Evolutionary conservation across 2,329 filamentous ascomycete species (phyloP), one percentile per base, ranked within the genome.

Genomic region (Aspergillus terreus): DNA sequence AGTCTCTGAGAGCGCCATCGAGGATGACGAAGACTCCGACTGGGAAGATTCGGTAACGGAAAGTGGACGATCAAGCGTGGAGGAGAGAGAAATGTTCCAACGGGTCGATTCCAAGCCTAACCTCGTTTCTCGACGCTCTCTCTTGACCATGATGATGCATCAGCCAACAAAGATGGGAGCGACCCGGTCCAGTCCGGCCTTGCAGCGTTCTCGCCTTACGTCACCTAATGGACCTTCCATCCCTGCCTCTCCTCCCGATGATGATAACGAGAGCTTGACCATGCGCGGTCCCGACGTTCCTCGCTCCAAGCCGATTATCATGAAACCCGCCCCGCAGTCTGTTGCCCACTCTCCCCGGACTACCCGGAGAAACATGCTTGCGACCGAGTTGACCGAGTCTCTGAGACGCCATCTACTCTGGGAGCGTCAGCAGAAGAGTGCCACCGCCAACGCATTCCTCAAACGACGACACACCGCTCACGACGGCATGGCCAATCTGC

Each of bases 401-500:
- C 84, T 99, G 3, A 85, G 94, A 19, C 88, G 91, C 61, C 89
- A 96, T 63, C 84, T 99, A 14, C 82, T 97, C 14, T 95, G 90
- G 88, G 94, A 99, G 71, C 87, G 94, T 47, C 90, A 95, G 66
- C 92, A 97, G 67, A 95, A 94, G 80, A 90, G 90, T 53, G 87
- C 88, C 32, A 92, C 90, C 6, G 89, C 86, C 63, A 92, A 92
- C 58, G 90, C 92, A 1, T 89, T 92, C 49, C 80, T 96, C 52
- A 95, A 96, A 78, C 84, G 92, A 56, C 82, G 90, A 53, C 91
- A 96, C 69, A 96, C 92, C 17, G 89, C 92, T 2, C 88, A 92
- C 59, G 92, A 96, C 66, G 35, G 35, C 15, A 85, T 96, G 57
- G 88, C 89, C 55, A 95, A 95, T 70, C 79, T 97, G 41, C 88